phyloP scores from a whole-genome alignment of 2,329 filamentous ascomycete genomes.

The Arachnomyces sp. region DNA sequence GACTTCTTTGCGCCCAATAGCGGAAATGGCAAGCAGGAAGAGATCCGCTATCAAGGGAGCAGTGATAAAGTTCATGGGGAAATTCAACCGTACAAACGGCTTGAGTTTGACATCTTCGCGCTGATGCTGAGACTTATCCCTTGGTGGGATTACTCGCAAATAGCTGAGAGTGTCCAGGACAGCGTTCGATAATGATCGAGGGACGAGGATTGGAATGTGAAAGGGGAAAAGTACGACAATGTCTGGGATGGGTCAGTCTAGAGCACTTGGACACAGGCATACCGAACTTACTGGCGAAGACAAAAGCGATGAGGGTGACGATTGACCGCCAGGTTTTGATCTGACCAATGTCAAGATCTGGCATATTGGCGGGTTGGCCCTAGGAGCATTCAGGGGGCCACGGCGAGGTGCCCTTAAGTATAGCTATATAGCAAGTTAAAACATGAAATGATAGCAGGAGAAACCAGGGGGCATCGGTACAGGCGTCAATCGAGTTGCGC shows the following conservation, averaged over 20 bases:
- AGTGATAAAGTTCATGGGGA: constrained; percentile 64
- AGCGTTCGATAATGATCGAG: constrained; percentile 41
- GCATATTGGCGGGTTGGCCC: no score
- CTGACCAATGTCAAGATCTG: constrained; percentile 43
- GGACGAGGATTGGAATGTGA: constrained; percentile 54
- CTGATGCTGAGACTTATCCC: constrained; percentile 19
- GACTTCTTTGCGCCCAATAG: constrained; percentile 60
- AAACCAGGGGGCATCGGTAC: no score
- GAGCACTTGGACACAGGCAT: constrained; percentile 1
- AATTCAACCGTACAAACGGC: constrained; percentile 43
- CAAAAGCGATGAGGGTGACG: constrained; percentile 59
- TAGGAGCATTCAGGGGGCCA: no score
- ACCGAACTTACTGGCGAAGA: constrained; percentile 56
- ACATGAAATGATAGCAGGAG: no score
- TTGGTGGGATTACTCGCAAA: constrained; percentile 47
- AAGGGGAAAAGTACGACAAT: constrained; percentile 62
- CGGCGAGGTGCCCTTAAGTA: no score
- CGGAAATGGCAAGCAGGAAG: constrained; percentile 60
- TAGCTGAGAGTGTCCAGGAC: constrained; percentile 37
- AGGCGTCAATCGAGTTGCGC: no score
- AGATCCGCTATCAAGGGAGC: constrained; percentile 63
- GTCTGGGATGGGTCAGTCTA: constrained; percentile 39
- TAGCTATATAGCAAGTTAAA: no score
- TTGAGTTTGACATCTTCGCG: constrained; percentile 20
- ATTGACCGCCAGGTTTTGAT: constrained; percentile 63